Percentiles rank a stretch among this genome's conserved stretches.
Evolutionary conservation across 768 basidiomycete species (phyloP).

Genomic region (Chalciporus piperatus): DNA sequence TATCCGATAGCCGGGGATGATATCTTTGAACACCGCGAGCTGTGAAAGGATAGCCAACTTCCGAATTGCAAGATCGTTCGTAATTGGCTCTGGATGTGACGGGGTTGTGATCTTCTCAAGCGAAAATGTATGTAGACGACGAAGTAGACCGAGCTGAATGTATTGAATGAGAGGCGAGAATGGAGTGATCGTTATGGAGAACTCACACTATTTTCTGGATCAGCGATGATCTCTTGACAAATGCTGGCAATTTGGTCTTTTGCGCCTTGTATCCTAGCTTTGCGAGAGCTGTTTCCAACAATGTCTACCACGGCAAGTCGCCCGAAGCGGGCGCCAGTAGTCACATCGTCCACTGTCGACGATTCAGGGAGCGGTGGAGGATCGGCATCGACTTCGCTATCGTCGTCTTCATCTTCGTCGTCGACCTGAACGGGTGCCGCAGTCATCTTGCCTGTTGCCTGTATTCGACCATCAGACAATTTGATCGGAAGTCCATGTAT

Average conservation of each 20-base stretch:
- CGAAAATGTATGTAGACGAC: constrained; percentile 88
- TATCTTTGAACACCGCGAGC: constrained; percentile 92
- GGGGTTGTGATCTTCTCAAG: constrained; percentile 68
- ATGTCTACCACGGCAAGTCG: constrained; percentile 74
- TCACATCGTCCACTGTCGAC: constrained; percentile 58
- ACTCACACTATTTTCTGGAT: constrained; percentile 92
- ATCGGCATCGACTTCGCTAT: constrained; percentile 35
- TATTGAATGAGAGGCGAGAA: constrained; percentile 14
- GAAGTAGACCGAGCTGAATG: constrained; percentile 77
- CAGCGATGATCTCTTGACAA: constrained; percentile 90
- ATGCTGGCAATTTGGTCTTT: constrained; percentile 93
- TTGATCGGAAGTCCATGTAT: constrained; percentile 82
- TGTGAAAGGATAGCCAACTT: constrained; percentile 88
- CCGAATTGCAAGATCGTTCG: constrained; percentile 80
- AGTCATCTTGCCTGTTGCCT: constrained; percentile 46
- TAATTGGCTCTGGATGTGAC: constrained; percentile 64
- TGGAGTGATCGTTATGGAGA: background rate
- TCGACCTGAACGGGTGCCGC: constrained; percentile 20
- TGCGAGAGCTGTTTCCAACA: constrained; percentile 62
- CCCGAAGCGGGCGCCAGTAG: constrained; percentile 88
- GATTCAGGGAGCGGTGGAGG: constrained; percentile 26
- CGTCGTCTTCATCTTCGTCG: constrained; percentile 26
- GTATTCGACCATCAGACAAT: constrained; percentile 74
- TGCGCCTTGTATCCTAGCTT: constrained; percentile 66
- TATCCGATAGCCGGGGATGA: constrained; percentile 95